These are phyloP conservation scores for Trametopsis cervina DNA, from an alignment of 768 basidiomycete species.

Conservation along the genomic window DNA sequence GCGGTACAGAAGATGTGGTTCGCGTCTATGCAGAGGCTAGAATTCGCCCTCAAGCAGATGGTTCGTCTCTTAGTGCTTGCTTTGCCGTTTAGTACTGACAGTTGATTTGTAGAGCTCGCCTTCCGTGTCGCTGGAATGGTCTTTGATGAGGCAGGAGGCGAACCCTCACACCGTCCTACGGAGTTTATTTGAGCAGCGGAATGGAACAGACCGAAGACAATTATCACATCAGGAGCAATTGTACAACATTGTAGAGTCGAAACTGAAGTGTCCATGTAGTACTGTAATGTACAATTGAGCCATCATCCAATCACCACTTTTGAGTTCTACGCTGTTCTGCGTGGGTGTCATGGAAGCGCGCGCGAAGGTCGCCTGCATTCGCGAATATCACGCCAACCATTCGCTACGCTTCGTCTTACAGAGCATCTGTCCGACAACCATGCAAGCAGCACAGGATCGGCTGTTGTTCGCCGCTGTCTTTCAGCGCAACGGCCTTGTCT, in stretches of 20 bases:
- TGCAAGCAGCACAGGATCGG: too few relatives aligned
- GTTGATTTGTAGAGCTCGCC: constrained; percentile 58
- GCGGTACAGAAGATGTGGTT: constrained; percentile 97
- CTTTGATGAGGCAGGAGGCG: constrained; percentile 79
- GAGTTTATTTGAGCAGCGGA: constrained; percentile 54
- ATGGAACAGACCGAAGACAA: not conserved
- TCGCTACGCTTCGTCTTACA: not conserved
- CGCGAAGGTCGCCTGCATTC: too few relatives aligned
- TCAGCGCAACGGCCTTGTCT: too few relatives aligned
- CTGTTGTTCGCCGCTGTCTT: too few relatives aligned
- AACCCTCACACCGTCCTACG: constrained; percentile 64
- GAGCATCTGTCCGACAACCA: too few relatives aligned
- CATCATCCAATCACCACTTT: too few relatives aligned
- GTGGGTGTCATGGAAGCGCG: too few relatives aligned
- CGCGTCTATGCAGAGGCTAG: constrained; percentile 94
- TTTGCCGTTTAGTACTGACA: constrained; percentile 7
- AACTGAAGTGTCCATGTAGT: too few relatives aligned
- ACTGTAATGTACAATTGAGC: too few relatives aligned
- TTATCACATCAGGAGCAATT: too few relatives aligned
- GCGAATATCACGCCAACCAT: not conserved
- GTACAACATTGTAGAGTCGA: too few relatives aligned
- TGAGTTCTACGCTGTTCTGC: too few relatives aligned
- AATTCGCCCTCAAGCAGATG: constrained; percentile 68
- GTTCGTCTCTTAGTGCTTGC: constrained; percentile 39
- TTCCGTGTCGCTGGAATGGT: constrained; percentile 81